Percentiles rank a stretch among this genome's conserved stretches.
Evolutionary conservation across 2,329 filamentous ascomycete genomes (phyloP).

Genomic region (Colletotrichum endophyticum): DNA sequence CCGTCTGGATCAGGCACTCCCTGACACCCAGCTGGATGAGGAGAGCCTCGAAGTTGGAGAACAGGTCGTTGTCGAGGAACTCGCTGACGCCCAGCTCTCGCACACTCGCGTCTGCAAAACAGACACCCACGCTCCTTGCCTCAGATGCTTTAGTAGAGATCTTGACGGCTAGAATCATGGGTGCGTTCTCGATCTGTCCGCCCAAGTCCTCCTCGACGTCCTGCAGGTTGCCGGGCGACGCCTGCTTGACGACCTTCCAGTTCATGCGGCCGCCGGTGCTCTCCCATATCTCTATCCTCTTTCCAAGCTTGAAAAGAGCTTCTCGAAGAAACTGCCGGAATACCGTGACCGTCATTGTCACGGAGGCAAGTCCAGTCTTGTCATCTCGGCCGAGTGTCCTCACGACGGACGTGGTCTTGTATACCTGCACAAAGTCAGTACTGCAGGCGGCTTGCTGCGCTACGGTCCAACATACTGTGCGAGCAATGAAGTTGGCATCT

Average conservation of each 20-base stretch:
- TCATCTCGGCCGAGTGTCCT: slow-evolving; percentile 86
- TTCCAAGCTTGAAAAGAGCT: slow-evolving; percentile 88
- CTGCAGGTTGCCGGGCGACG: slow-evolving; percentile 94
- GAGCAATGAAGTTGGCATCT: slow-evolving; percentile 83
- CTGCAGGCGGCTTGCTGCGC: not conserved
- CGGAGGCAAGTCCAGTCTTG: slow-evolving; percentile 85
- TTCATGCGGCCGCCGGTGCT: slow-evolving; percentile 78
- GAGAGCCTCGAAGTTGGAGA: slow-evolving; percentile 96
- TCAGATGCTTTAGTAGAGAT: slow-evolving; percentile 87
- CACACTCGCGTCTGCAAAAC: slow-evolving; percentile 96
- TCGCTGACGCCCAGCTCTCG: slow-evolving; percentile 95
- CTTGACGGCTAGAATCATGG: slow-evolving; percentile 95
- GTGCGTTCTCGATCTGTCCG: slow-evolving; percentile 82
- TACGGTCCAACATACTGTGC: slow-evolving; percentile 58
- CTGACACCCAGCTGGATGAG: slow-evolving; percentile 96
- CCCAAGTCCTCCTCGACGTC: slow-evolving; percentile 96
- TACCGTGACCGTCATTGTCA: slow-evolving; percentile 94
- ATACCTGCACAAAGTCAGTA: slow-evolving; percentile 62
- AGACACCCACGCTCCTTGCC: slow-evolving; percentile 87
- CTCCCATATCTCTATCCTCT: slow-evolving; percentile 89
- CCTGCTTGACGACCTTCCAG: slow-evolving; percentile 91
- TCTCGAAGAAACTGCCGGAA: slow-evolving; percentile 96
- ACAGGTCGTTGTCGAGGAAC: slow-evolving; percentile 98
- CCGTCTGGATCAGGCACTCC: slow-evolving; percentile 86
- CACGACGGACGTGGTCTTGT: slow-evolving; percentile 96